These are phyloP conservation scores for Schrenkiella parvula DNA, from an alignment of 345 rosid species.

Conservation along the genomic window DNA sequence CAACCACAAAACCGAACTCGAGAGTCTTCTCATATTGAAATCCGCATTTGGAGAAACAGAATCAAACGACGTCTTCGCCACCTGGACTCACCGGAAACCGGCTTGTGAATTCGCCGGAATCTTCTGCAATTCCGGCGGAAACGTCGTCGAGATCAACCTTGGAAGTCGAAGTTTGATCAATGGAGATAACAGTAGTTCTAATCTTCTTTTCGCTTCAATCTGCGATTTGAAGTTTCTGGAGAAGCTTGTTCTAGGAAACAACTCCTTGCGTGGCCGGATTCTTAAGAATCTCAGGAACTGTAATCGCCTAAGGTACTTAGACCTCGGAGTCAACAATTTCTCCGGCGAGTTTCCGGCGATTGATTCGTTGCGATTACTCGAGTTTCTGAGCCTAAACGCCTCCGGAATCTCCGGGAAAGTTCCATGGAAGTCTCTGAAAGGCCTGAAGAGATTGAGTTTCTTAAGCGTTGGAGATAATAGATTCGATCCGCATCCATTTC, in stretches of 20 bases:
- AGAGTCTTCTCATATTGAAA: constrained; percentile 44
- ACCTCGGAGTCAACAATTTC: constrained; percentile 59
- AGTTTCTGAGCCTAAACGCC: constrained; percentile 48
- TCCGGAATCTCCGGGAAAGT: constrained; percentile 65
- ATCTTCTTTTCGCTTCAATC: constrained; percentile 51
- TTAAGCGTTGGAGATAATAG: constrained; percentile 78
- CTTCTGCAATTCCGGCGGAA: constrained; percentile 40
- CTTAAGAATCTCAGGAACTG: constrained; percentile 42
- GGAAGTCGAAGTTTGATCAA: constrained; percentile 41
- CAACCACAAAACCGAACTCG: constrained; percentile 35
- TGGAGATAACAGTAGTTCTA: neutral
- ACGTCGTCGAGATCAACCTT: constrained; percentile 59
- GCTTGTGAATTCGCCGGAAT: constrained; percentile 55
- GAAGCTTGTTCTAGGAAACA: constrained; percentile 49
- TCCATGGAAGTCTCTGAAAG: constrained; percentile 65
- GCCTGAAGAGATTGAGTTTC: constrained; percentile 45
- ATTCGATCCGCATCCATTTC: constrained; percentile 49
- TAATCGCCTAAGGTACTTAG: constrained; percentile 42
- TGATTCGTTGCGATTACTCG: constrained; percentile 39
- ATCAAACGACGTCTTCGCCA: constrained; percentile 32
- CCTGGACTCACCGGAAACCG: constrained; percentile 43
- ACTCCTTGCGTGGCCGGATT: constrained; percentile 46
- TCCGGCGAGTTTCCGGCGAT: constrained; percentile 62
- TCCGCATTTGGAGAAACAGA: constrained; percentile 36
- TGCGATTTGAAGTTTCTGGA: constrained; percentile 48